Evolutionary conservation across 202 grass and related monocot genomes (phyloP).

Genomic region (Alloteropsis angusta): DNA sequence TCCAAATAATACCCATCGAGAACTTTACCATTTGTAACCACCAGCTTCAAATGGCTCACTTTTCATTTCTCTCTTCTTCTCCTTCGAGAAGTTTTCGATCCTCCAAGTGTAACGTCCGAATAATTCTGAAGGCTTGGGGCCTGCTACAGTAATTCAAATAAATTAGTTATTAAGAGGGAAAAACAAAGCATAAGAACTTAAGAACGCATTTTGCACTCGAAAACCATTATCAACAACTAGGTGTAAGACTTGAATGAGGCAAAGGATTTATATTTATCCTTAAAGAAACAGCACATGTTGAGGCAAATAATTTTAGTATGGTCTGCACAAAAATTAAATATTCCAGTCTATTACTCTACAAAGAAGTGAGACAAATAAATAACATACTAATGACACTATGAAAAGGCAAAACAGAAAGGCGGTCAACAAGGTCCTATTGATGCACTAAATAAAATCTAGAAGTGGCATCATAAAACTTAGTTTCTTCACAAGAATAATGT

Average conservation of each 20-base stretch:
- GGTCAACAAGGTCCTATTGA: slow-evolving; percentile 5
- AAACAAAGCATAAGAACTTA: neutral
- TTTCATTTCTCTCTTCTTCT: slow-evolving; percentile 89
- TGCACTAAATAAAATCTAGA: neutral
- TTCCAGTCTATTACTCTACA: slow-evolving; percentile 3
- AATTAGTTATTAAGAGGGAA: neutral
- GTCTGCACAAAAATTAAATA: neutral
- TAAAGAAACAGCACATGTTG: slow-evolving; percentile 2
- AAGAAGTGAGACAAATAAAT: neutral
- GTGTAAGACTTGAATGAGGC: neutral
- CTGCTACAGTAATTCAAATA: slow-evolving; percentile 27
- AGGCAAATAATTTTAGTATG: neutral
- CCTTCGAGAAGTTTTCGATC: slow-evolving; percentile 91
- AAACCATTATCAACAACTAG: neutral
- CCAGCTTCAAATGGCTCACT: slow-evolving; percentile 90
- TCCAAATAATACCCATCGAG: neutral
- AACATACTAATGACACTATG: neutral
- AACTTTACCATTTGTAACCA: slow-evolving; percentile 83
- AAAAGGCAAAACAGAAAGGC: neutral
- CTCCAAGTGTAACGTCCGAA: slow-evolving; percentile 73
- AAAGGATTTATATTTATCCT: slow-evolving; percentile 7
- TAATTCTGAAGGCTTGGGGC: slow-evolving; percentile 57
- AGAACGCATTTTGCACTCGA: neutral
- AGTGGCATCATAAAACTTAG: neutral
- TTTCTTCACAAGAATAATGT: neutral